Conservation (phyloP, 2,329 filamentous ascomycete species). For the Pseudovirgaria hyperparasitica region DNA sequence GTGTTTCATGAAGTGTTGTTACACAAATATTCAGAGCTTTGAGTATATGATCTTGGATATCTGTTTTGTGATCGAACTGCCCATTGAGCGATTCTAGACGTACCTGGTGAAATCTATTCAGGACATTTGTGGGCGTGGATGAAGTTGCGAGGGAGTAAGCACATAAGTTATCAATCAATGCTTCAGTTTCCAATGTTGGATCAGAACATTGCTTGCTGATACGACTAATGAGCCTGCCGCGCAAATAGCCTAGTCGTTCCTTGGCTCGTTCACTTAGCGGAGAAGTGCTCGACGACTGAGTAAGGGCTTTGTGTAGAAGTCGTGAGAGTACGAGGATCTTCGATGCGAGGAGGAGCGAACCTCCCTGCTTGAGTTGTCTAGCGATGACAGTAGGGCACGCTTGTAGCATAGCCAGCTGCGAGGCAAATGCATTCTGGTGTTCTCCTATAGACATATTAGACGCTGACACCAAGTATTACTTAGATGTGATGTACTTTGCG, state of each 20-base stretch:
- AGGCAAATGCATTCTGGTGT: slow-evolving; percentile 35
- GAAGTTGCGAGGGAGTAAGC: slow-evolving; percentile 74
- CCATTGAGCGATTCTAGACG: slow-evolving; percentile 55
- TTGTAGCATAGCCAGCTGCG: slow-evolving; percentile 45
- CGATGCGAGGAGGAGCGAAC: slow-evolving; percentile 43
- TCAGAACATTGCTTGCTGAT: slow-evolving; percentile 42
- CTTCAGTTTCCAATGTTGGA: slow-evolving; percentile 23
- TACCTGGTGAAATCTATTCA: slow-evolving; percentile 65
- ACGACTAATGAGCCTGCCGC: slow-evolving; percentile 51
- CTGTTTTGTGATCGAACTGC: slow-evolving; percentile 41
- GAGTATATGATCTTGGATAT: slow-evolving; percentile 42
- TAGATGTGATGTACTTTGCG: slow-evolving; percentile 17
- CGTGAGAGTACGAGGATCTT: slow-evolving; percentile 61
- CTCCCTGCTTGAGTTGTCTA: slow-evolving; percentile 38
- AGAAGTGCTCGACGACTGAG: slow-evolving; percentile 34
- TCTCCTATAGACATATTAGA: slow-evolving; percentile 18
- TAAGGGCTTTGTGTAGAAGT: slow-evolving; percentile 61
- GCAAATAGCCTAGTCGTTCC: slow-evolving; percentile 49
- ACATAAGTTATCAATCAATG: slow-evolving; percentile 59
- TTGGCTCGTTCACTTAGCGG: slow-evolving; percentile 49
- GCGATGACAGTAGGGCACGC: slow-evolving; percentile 40
- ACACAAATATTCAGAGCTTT: slow-evolving; percentile 61
- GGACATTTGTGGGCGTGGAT: slow-evolving; percentile 64
- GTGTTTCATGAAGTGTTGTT: slow-evolving; percentile 63
- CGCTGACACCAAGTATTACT: slow-evolving; percentile 9